phyloP scores from a whole-genome alignment of 2,329 filamentous ascomycete genomes.

The Didymella glomerata region DNA sequence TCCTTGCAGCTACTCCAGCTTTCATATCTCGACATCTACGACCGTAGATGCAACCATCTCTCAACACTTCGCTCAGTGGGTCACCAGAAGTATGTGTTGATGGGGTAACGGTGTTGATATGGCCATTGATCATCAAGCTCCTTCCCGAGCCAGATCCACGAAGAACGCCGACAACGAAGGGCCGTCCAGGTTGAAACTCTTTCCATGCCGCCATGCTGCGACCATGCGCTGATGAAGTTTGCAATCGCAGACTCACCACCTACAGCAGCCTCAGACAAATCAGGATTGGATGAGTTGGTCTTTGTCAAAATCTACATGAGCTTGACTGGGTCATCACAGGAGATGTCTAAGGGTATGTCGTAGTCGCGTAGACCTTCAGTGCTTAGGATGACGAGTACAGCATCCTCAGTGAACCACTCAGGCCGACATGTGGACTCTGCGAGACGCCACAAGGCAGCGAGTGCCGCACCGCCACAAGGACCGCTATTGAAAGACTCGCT shows the following conservation, averaged over 20 bases:
- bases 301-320: not conserved
- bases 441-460: constrained; percentile 66
- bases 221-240: constrained; percentile 52
- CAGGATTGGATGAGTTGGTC: not conserved
- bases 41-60: not conserved
- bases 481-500: constrained; percentile 60
- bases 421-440: constrained; percentile 46
- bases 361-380: constrained; percentile 65
- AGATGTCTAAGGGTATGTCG: not conserved
- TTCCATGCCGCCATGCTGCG: constrained; percentile 63
- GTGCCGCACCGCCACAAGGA: constrained; percentile 68
- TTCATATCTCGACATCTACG: not conserved
- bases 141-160: constrained; percentile 59
- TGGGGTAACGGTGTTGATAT: constrained; percentile 62
- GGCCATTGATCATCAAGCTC: constrained; percentile 63
- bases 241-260: constrained; percentile 47
- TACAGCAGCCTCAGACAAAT: not conserved
- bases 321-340: constrained; percentile 32
- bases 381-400: constrained; percentile 70
- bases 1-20: not conserved
- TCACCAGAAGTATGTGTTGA: constrained; percentile 54
- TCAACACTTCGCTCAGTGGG: not conserved
- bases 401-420: constrained; percentile 54
- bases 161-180: constrained; percentile 61
- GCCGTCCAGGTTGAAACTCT: constrained; percentile 55